Evolutionary conservation across 257 asterid genomes (phyloP).

Genomic region (Gynochthodes officinalis): DNA sequence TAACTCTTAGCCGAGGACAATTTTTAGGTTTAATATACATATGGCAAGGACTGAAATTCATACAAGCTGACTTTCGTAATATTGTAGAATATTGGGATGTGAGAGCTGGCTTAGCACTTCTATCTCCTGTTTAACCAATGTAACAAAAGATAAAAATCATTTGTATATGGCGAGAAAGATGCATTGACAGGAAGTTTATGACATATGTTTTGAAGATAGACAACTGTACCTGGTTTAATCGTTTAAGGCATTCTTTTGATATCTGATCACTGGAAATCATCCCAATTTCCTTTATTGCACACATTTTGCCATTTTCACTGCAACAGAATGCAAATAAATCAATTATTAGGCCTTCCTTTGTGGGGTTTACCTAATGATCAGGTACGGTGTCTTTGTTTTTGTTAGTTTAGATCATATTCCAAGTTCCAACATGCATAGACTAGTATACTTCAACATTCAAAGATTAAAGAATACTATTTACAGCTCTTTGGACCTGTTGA

Average conservation of each 20-base stretch:
- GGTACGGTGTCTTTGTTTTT: background rate
- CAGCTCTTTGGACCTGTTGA: slow-evolving; percentile 39
- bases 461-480: background rate
- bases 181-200: background rate
- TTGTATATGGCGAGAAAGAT: background rate
- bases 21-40: background rate
- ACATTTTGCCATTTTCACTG: slow-evolving; percentile 78
- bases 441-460: background rate
- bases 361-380: background rate
- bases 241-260: slow-evolving; percentile 54
- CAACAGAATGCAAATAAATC: background rate
- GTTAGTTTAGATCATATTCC: background rate
- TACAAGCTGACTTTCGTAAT: slow-evolving; percentile 65
- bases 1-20: background rate
- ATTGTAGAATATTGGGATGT: slow-evolving; percentile 71
- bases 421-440: background rate
- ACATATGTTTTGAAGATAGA: background rate
- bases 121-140: slow-evolving; percentile 42
- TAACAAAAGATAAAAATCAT: background rate
- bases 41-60: background rate
- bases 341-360: background rate
- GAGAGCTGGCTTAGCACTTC: slow-evolving; percentile 49
- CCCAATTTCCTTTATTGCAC: slow-evolving; percentile 79
- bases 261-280: slow-evolving; percentile 42
- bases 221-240: slow-evolving; percentile 43